Evolutionary conservation across 2,329 filamentous ascomycete genomes (phyloP), one percentile per base, ranked within the genome.

Genomic region (Amphichorda felina): DNA sequence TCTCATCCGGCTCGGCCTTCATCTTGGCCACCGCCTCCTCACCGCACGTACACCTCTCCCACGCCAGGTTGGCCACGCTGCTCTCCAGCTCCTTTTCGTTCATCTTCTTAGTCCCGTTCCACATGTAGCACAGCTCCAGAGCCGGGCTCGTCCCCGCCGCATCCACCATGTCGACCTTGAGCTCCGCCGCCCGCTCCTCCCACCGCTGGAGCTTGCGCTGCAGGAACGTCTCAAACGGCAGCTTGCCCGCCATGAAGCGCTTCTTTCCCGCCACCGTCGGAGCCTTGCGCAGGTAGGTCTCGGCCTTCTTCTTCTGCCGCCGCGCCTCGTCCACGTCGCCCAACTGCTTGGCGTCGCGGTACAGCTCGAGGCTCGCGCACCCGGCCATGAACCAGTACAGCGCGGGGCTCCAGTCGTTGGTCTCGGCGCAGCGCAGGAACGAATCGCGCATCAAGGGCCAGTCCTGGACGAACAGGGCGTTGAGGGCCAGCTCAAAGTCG

Each of bases 71-170:
- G 1, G 53, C 57, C 26, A 85, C 53, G 0, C 77, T 83, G 29
- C 65, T 60, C 33, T 80, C 63, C 11, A 94, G 63, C 40, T 89
- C 72, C 0, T 61, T 59, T 1, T 59, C 47, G 2, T 71, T 64
- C 84, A 94, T 93, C 37, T 86, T 76, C 57, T 84, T 89, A 46
- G 75, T 77, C 1, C 88, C 89, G 50, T 85, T 88, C 88, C 88
- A 96, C 47, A 96, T 76, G 54, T 89, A 94, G 10, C 82, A 79
- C 82, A 96, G 94, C 61, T 96, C 91, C 48, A 87, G 75, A 1
- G 85, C 65, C 0, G 91, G 91, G 40, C 79, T 82, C 3, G 84
- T 68, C 0, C 87, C 87, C 8, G 93, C 68, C 0, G 82, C 87
- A 46, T 96, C 89, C 2, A 82, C 71, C 4, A 95, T 64, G 33